A percentile compares a stretch with the other conserved stretches of the same genome.
Evolutionary conservation across 257 asterid genomes (phyloP).

Genomic region (Osmanthus fragrans): DNA sequence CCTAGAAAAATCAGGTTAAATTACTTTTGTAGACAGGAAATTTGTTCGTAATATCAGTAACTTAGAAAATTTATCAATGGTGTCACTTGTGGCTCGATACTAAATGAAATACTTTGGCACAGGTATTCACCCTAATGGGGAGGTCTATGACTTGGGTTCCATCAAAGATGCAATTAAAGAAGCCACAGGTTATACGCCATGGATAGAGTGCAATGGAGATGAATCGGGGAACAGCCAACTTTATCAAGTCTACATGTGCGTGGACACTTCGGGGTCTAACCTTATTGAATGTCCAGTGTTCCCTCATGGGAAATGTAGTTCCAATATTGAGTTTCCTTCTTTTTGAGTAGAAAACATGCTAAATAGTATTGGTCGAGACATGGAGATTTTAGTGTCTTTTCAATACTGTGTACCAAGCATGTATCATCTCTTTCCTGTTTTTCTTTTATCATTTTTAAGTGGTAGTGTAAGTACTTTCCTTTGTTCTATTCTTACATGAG

Average conservation of each 20-base stretch:
- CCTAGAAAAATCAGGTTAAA: constrained; percentile 33
- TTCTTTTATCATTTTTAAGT: neutral
- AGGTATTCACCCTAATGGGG: constrained; percentile 32
- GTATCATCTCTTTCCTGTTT: neutral
- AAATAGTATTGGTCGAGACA: no score
- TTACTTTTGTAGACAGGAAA: neutral
- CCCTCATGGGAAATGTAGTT: constrained; percentile 28
- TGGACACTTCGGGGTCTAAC: constrained; percentile 29
- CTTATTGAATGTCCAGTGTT: constrained; percentile 24
- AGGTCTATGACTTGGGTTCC: constrained; percentile 13
- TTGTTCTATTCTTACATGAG: neutral
- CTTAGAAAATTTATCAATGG: neutral
- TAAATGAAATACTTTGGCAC: neutral
- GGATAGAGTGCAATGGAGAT: constrained; percentile 33
- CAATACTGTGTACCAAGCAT: neutral
- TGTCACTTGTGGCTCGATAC: neutral
- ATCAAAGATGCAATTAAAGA: constrained; percentile 13
- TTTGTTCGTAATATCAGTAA: neutral
- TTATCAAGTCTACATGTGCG: constrained; percentile 31
- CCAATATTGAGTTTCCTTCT: constrained; percentile 25
- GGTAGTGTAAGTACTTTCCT: neutral
- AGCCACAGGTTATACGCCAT: constrained; percentile 19
- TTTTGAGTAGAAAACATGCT: constrained; percentile 8
- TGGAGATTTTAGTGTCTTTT: neutral
- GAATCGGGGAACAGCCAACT: constrained; percentile 27